Conservation (phyloP, 331 rosid genomes). For the Cydonia oblonga region DNA sequence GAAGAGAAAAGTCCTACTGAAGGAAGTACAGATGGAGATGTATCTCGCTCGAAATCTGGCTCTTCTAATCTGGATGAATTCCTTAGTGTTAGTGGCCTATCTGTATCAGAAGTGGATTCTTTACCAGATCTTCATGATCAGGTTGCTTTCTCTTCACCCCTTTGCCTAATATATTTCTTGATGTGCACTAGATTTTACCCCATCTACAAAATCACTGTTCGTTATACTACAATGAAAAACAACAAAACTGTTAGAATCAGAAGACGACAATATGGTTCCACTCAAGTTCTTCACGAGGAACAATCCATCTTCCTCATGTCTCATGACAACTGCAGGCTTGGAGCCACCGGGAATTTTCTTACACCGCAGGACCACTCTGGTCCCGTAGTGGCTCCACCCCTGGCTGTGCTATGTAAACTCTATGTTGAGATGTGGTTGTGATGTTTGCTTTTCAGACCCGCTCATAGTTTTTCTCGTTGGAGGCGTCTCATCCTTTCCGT, state of each 20-base stretch:
- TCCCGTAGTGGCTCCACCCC: too few species aligned
- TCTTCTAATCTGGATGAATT: constrained; percentile 46
- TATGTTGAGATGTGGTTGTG: neutral
- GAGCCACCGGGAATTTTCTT: too few species aligned
- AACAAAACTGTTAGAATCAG: too few species aligned
- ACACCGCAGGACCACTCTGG: too few species aligned
- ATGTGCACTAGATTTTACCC: neutral
- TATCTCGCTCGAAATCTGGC: constrained; percentile 14
- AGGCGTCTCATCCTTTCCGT: neutral
- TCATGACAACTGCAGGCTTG: too few species aligned
- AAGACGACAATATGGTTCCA: too few species aligned
- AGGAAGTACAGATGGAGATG: constrained; percentile 23
- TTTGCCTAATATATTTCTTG: neutral
- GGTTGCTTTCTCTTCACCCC: constrained; percentile 33
- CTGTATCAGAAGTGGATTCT: constrained; percentile 47
- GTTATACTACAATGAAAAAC: too few species aligned
- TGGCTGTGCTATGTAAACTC: neutral
- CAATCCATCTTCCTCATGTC: too few species aligned
- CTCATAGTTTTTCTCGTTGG: neutral
- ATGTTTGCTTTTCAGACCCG: neutral
- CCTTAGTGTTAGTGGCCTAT: constrained; percentile 30
- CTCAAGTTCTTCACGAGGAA: too few species aligned
- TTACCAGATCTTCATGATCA: constrained; percentile 75
- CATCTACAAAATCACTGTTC: too few species aligned
- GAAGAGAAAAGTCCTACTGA: constrained; percentile 32